Evolutionary conservation across 306 rosid species (phyloP).

Genomic region (Spatholobus suberectus): DNA sequence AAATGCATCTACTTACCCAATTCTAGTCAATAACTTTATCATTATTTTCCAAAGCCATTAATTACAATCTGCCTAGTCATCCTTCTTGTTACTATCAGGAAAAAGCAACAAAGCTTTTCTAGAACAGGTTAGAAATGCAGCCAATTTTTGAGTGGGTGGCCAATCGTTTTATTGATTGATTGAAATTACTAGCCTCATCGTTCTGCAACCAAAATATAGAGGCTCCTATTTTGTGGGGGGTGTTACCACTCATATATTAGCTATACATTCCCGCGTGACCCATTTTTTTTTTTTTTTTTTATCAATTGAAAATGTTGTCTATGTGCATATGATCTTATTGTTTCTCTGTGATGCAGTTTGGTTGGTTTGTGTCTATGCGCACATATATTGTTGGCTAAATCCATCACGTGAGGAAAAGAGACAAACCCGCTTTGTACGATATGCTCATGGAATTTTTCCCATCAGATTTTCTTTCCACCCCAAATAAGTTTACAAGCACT

Average conservation of each 20-base stretch:
- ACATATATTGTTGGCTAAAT: conserved; percentile 48
- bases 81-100: conserved; percentile 24
- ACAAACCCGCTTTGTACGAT: conserved; percentile 57
- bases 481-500: conserved; percentile 33
- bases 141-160: conserved; percentile 46
- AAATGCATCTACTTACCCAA: conserved; percentile 35
- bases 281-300: conserved; percentile 11
- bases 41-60: conserved; percentile 25
- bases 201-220: neutral
- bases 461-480: conserved; percentile 20
- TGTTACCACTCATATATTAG: conserved; percentile 39
- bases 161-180: conserved; percentile 45
- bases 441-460: conserved; percentile 44
- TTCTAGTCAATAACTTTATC: conserved; percentile 42
- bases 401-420: conserved; percentile 84
- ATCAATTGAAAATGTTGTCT: too few species aligned
- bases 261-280: conserved; percentile 41
- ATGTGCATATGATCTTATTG: conserved; percentile 27
- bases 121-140: conserved; percentile 38
- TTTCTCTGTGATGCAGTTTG: conserved; percentile 52
- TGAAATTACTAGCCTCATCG: neutral
- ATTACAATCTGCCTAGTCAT: conserved; percentile 32
- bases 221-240: conserved; percentile 56
- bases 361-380: conserved; percentile 45
- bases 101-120: neutral